Evolutionary conservation across 768 basidiomycete species (phyloP), one percentile per base, ranked within the genome.

Genomic region (Mycena polygramma): DNA sequence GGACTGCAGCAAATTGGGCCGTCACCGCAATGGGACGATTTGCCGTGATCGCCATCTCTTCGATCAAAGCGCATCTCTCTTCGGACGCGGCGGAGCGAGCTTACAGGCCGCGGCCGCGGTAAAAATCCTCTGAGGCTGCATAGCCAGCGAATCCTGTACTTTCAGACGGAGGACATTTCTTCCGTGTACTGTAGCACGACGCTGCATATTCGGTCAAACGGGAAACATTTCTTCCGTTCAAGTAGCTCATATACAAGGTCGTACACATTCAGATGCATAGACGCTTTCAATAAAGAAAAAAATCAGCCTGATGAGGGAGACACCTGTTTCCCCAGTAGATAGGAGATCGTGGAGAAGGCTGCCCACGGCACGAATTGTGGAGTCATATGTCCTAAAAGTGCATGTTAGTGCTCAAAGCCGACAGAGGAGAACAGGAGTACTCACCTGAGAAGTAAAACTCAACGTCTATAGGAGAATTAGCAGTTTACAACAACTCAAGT

Each of bases 301-400:
- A 22, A 35, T n/a, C 37, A 66, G 70, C 74, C 76, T 39, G 80
- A 83, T 46, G 86, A 83, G 52, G 86, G 85, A 35, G 85, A 83
- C 26, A 79, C 80, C 58, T 85, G 86, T 66, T 81, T 83, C n/a
- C 86, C 86, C 24, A 87, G 78, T 41, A 87, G 77, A 75, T 77
- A 87, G 11, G 83, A 81, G 2, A 85, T 75, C 0, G 83, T 79
- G 55, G 79, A 79, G 72, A 82, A 87, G 17, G 86, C 78, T 7
- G 85, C 84, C 84, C 85, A 87, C 22, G 85, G 86, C 30, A 87
- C 85, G 70, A 86, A 86, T 81, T 87, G 87, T 63, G 87, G 88
- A 7, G 87, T 89, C 87, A 88, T 88, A 80, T 88, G 88, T 53
- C 88, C 87, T 88, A 74, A 15, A 39, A 81, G 87, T 41, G 39